Evolutionary conservation across 495 filamentous ascomycete species (phyloP), one percentile per base, ranked within the genome.

Genomic region (Aspergillus nanangensis): DNA sequence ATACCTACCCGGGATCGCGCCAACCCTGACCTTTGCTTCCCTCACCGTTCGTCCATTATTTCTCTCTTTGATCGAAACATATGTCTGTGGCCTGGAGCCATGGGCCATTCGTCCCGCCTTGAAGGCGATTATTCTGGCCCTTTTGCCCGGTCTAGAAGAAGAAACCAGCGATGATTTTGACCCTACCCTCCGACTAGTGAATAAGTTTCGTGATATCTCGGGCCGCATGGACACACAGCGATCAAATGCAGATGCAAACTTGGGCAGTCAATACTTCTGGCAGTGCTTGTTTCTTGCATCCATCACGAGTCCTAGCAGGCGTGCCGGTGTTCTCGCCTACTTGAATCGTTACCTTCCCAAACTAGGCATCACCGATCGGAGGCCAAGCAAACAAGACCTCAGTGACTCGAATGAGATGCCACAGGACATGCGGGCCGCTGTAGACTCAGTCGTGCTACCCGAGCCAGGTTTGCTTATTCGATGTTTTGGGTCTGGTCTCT

Each of bases 141-240:
- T 97, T 20, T 72, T 99, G 9, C 93, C 93, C 0, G 94, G 91
- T 0, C 70, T 97, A 10, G 93, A 99, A 61, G 93, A 99, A 52
- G 92, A 96, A 57, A 90, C 90, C 3, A 91, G 89, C 44, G 93
- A 97, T 59, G 95, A 99, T 53, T 99, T 96, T 62, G 92, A 97
- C 45, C 79, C 87, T 24, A 94, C 90, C 2, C 57, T 95, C 38
- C 77, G 75, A 35, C 77, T 95, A 14, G 61, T 96, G 19, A 87
- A 93, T 52, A 82, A 76, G 38, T 82, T 97, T 53, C 88, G 85
- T 52, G 68, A 74, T 56, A 79, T 81, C 9, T 78, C 90, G 18
- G 77, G 77, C 3, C 69, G 71, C 11, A 65, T 71, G 48, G 65
- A 72, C 33, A 67, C 62, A 22, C 53, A 56, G 34, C 57, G 51